A percentile compares a stretch with the other conserved stretches of the same genome.
These are phyloP conservation scores for Mesembryanthemum crystallinum DNA, from an alignment of 148 eudicot species.

Conservation along the genomic window DNA sequence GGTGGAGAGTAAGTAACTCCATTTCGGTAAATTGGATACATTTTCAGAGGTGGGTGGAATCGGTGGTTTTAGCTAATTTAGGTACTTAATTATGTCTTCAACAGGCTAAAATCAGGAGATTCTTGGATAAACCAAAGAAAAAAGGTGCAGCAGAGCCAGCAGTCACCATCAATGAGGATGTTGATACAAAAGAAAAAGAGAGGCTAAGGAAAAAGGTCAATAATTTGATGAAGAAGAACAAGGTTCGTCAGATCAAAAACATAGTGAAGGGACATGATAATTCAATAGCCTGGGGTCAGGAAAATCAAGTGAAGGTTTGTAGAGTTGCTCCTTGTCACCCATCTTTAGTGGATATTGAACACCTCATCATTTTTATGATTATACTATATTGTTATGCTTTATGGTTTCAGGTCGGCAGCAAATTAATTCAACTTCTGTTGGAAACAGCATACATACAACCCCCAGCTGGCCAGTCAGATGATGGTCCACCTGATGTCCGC, in stretches of 20 bases:
- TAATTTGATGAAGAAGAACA: slow-evolving; percentile 61
- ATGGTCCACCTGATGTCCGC: slow-evolving; percentile 77
- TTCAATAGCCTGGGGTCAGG: slow-evolving; percentile 72
- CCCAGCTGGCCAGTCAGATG: slow-evolving; percentile 65
- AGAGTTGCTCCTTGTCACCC: neutral
- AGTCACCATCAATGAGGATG: slow-evolving; percentile 37
- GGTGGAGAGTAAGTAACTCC: neutral
- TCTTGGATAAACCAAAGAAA: slow-evolving; percentile 58
- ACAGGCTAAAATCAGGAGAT: slow-evolving; percentile 65
- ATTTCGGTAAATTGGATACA: neutral
- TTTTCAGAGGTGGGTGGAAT: neutral
- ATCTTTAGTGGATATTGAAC: neutral
- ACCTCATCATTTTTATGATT: neutral
- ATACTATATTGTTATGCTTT: slow-evolving; percentile 1
- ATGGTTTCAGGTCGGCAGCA: slow-evolving; percentile 63
- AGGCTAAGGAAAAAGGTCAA: slow-evolving; percentile 54
- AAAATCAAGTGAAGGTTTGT: slow-evolving; percentile 73
- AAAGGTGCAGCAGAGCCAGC: slow-evolving; percentile 31
- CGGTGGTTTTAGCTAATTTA: neutral
- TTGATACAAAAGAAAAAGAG: slow-evolving; percentile 40
- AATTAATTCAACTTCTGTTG: slow-evolving; percentile 67
- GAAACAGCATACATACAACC: slow-evolving; percentile 91
- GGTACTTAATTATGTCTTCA: neutral
- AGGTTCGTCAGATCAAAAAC: slow-evolving; percentile 44
- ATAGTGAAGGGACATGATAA: slow-evolving; percentile 66